Percentiles rank a stretch among this genome's conserved stretches.
Conservation (phyloP, 441 rosid genomes). For the Corymbia calophylla region DNA sequence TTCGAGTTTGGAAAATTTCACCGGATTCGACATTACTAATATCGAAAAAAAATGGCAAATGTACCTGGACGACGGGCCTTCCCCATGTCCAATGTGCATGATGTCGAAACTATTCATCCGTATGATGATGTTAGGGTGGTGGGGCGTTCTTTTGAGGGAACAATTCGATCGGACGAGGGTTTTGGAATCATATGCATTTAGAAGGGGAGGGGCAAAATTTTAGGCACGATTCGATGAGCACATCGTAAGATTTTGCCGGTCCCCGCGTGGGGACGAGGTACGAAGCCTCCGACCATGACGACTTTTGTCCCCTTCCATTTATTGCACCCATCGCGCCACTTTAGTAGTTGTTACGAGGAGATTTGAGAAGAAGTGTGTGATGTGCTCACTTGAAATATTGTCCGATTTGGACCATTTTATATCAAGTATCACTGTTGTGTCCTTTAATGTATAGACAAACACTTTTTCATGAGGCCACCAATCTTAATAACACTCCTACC, state of each 20-base stretch:
- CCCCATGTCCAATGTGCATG: background rate
- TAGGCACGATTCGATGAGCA: background rate
- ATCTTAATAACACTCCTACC: background rate
- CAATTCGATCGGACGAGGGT: background rate
- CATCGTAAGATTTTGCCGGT: background rate
- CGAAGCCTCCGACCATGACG: no score
- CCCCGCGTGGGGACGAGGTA: background rate
- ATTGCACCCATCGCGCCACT: background rate
- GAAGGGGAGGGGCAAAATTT: background rate
- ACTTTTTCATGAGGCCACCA: background rate
- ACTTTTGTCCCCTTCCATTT: background rate
- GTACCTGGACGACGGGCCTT: background rate
- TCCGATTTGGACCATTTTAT: background rate
- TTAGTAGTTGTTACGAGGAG: background rate
- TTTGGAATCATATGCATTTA: background rate
- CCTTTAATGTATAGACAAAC: fast-evolving
- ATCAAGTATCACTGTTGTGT: fast-evolving
- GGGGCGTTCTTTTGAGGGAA: background rate
- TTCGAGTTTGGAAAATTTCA: background rate
- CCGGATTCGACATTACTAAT: background rate
- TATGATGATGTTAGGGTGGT: background rate
- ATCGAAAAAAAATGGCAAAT: fast-evolving
- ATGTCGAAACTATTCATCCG: background rate
- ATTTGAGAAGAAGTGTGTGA: background rate
- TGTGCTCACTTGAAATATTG: fast-evolving